These are phyloP conservation scores for Leucocoprinus leucothites DNA, from an alignment of 768 basidiomycete species.

Conservation along the genomic window DNA sequence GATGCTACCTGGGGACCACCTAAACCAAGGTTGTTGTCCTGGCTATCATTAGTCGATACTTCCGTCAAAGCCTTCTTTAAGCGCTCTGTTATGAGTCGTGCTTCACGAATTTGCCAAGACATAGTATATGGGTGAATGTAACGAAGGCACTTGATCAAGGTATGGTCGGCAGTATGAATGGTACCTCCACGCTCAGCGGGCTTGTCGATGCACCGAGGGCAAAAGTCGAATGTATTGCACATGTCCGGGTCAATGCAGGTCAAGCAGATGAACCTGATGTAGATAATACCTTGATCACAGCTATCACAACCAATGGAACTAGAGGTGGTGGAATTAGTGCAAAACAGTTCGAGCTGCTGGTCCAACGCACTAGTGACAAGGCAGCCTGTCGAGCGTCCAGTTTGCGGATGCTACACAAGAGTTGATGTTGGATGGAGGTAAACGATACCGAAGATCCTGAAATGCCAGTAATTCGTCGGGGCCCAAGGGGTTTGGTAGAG, in stretches of 20 bases:
- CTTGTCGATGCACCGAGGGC: slow-evolving; percentile 4
- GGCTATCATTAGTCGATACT: neutral
- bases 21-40: too few species aligned
- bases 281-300: slow-evolving; percentile 29
- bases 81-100: neutral
- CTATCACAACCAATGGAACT: slow-evolving; percentile 31
- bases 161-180: slow-evolving; percentile 8
- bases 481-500: slow-evolving; percentile 20
- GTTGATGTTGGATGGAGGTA: slow-evolving; percentile 31
- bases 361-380: slow-evolving; percentile 33
- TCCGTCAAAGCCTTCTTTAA: slow-evolving; percentile 7
- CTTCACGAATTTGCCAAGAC: slow-evolving; percentile 3
- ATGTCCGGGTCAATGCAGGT: slow-evolving; percentile 33
- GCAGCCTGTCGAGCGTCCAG: slow-evolving; percentile 33
- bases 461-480: slow-evolving; percentile 25
- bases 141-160: slow-evolving; percentile 3
- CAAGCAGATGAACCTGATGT: slow-evolving; percentile 28
- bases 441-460: slow-evolving; percentile 25
- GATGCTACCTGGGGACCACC: neutral
- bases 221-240: slow-evolving; percentile 16
- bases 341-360: too few species aligned
- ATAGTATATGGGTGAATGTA: slow-evolving; percentile 2
- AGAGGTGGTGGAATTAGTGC: slow-evolving; percentile 10
- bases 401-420: slow-evolving; percentile 30
- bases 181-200: neutral